Conservation (phyloP, 1,284 basidiomycete species). For the Puccinia horiana region DNA sequence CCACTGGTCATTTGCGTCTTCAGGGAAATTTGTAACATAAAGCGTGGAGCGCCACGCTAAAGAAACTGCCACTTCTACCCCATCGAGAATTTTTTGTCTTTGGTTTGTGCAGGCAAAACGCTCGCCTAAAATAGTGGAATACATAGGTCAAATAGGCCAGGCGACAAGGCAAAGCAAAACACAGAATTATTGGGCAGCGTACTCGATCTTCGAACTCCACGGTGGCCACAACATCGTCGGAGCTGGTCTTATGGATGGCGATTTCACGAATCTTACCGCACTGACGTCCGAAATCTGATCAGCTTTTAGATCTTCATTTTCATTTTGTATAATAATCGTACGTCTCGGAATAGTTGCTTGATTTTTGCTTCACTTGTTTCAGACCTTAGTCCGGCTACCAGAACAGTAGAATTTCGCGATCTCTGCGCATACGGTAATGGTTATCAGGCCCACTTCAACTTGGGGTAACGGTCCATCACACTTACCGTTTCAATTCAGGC, state of each 20-base stretch:
- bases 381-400: conserved; percentile 72
- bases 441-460: not conserved
- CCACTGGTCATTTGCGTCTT: conserved; percentile 74
- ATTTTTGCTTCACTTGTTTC: conserved; percentile 70
- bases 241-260: conserved; percentile 66
- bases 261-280: conserved; percentile 79
- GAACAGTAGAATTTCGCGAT: conserved; percentile 91
- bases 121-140: conserved; percentile 65
- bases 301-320: not conserved
- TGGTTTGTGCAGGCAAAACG: conserved; percentile 81
- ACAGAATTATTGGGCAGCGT: not conserved
- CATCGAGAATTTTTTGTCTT: conserved; percentile 80
- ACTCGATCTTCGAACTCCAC: conserved; percentile 74
- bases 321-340: conserved; percentile 60
- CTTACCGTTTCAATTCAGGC: conserved; percentile 23
- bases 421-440: conserved; percentile 63
- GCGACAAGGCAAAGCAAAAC: conserved; percentile 42
- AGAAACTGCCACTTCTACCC: conserved; percentile 74
- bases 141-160: not conserved
- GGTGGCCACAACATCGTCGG: conserved; percentile 68
- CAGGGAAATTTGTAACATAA: conserved; percentile 95
- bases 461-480: not conserved
- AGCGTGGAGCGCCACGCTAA: conserved; percentile 91
- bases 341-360: conserved; percentile 77
- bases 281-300: conserved; percentile 61